Evolutionary conservation across 1,284 basidiomycete genomes (phyloP).

Genomic region (Heterobasidion parviporum): DNA sequence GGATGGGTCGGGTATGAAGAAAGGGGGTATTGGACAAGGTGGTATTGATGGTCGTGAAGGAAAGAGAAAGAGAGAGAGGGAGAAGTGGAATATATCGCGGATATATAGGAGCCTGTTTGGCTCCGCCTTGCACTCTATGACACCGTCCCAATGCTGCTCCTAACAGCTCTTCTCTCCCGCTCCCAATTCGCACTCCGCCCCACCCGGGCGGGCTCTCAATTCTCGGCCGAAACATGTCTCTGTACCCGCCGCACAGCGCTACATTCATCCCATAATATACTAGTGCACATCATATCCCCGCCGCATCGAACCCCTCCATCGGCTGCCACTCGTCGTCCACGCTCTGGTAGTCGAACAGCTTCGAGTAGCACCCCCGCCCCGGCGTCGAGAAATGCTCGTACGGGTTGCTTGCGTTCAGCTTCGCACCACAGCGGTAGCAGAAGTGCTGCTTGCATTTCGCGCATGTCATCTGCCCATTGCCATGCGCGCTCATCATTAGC

Average conservation of each 20-base stretch:
- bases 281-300: background rate
- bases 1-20: conserved; percentile 20
- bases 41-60: conserved; percentile 27
- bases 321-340: conserved; percentile 46
- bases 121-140: background rate
- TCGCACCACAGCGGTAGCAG: conserved; percentile 67
- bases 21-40: conserved; percentile 25
- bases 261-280: too few relatives aligned
- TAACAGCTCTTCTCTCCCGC: background rate
- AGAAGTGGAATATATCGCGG: conserved; percentile 9
- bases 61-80: conserved; percentile 21
- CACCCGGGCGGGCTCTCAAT: background rate
- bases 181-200: background rate
- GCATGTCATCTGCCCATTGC: conserved; percentile 57
- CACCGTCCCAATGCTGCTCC: background rate
- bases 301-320: conserved; percentile 34
- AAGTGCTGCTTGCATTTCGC: conserved; percentile 62
- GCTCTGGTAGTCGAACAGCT: conserved; percentile 52
- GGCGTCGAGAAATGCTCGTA: conserved; percentile 63
- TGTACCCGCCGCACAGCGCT: background rate
- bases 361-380: conserved; percentile 49
- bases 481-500: conserved; percentile 1
- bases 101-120: conserved; percentile 1
- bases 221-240: too few relatives aligned
- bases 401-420: conserved; percentile 42